Percentiles rank a stretch among this genome's conserved stretches.
Evolutionary conservation across 495 filamentous ascomycete species (phyloP).

Genomic region (Trichoderma reesei): DNA sequence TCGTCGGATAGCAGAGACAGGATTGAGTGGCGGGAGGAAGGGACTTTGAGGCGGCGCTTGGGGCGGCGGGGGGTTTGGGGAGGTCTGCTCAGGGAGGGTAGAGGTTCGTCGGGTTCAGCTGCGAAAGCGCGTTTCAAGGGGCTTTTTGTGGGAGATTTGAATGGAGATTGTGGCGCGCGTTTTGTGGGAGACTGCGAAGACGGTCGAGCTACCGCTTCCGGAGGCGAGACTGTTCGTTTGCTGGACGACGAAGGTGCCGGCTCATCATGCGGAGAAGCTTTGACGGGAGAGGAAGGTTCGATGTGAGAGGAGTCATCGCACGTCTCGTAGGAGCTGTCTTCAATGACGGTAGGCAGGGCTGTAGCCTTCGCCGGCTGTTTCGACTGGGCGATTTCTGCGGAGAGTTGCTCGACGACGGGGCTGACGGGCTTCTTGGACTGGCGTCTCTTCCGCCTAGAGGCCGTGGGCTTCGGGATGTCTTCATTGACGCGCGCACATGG

Average conservation of each 20-base stretch:
- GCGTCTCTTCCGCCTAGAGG: background rate
- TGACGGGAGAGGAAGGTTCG: background rate
- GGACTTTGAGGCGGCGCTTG: background rate
- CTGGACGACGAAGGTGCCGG: background rate
- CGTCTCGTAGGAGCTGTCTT: background rate
- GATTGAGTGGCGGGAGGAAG: constrained; percentile 8
- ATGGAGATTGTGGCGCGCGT: background rate
- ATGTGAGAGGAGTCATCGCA: background rate
- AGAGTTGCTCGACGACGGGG: no score
- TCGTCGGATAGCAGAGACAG: constrained; percentile 8
- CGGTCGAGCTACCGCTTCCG: background rate
- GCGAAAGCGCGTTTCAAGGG: background rate
- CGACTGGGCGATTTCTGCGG: background rate
- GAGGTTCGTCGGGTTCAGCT: background rate
- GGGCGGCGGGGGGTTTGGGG: constrained; percentile 8
- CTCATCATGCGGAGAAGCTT: background rate
- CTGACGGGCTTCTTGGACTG: background rate
- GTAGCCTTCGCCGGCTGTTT: background rate
- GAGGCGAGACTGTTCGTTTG: background rate
- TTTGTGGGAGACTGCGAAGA: background rate
- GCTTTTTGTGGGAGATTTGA: background rate
- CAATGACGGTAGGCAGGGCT: background rate
- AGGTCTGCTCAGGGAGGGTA: background rate
- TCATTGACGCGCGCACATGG: background rate
- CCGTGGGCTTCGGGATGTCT: background rate